Percentiles rank a stretch among this genome's conserved stretches.
These are phyloP conservation scores for Chalara sp. DNA, from an alignment of 2,329 filamentous ascomycete species.

Conservation along the genomic window DNA sequence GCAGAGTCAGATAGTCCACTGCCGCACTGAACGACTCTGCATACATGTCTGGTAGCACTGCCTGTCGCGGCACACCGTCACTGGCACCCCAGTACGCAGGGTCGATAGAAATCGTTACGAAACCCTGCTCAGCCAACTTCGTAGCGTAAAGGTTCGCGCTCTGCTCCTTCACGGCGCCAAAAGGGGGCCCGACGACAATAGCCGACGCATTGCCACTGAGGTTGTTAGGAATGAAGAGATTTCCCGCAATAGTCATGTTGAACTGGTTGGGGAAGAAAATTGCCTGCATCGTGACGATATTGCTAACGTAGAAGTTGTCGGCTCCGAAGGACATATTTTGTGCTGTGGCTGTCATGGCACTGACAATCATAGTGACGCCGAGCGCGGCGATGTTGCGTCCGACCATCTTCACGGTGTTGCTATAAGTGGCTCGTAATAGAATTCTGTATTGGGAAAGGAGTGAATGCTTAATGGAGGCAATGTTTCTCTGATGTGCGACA, in stretches of 20 bases:
- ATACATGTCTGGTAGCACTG: slow-evolving; percentile 31
- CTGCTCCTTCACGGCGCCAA: slow-evolving; percentile 31
- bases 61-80: slow-evolving; percentile 28
- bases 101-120: slow-evolving; percentile 30
- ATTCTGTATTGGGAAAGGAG: too few species aligned
- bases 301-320: too few species aligned
- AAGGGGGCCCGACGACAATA: background rate
- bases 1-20: slow-evolving; percentile 28
- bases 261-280: too few species aligned
- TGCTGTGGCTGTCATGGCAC: too few species aligned
- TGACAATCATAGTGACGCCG: slow-evolving; percentile 5
- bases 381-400: slow-evolving; percentile 5
- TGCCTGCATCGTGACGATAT: too few species aligned
- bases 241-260: too few species aligned
- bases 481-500: too few species aligned
- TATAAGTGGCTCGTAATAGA: too few species aligned
- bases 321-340: too few species aligned
- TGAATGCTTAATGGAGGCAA: too few species aligned
- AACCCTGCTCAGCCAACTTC: slow-evolving; percentile 26
- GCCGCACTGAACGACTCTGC: slow-evolving; percentile 29
- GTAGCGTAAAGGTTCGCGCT: slow-evolving; percentile 28
- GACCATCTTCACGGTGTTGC: slow-evolving; percentile 2
- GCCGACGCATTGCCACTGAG: slow-evolving; percentile 1
- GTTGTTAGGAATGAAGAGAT: too few species aligned
- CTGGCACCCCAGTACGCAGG: slow-evolving; percentile 32